These are phyloP conservation scores for Iris macrosiphon DNA, from an alignment of 106 monocot species.

Conservation along the genomic window DNA sequence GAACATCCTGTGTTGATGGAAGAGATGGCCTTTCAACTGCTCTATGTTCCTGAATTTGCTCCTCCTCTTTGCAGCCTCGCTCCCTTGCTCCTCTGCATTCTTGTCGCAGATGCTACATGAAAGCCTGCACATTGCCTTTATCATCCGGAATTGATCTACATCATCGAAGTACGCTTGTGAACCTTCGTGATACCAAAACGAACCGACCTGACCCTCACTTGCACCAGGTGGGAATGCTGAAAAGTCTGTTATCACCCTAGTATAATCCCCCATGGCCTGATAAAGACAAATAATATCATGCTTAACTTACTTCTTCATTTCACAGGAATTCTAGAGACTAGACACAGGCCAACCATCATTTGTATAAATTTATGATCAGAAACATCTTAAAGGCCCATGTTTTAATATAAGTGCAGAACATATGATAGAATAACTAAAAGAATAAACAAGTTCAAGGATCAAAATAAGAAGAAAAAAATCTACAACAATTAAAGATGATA, in stretches of 20 bases:
- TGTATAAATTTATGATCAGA: no score
- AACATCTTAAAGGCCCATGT: no score
- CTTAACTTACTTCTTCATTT: no score
- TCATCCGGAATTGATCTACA: slow-evolving; percentile 78
- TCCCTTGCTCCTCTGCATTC: slow-evolving; percentile 29
- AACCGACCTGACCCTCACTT: slow-evolving; percentile 50
- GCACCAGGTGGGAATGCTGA: slow-evolving; percentile 44
- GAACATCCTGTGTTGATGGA: slow-evolving; percentile 65
- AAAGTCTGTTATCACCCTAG: slow-evolving; percentile 67
- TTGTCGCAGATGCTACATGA: slow-evolving; percentile 89
- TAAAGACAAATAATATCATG: not conserved
- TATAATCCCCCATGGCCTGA: slow-evolving; percentile 91
- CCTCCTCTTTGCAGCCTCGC: slow-evolving; percentile 33
- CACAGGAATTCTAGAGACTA: no score
- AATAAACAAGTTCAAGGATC: no score
- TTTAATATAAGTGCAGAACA: no score
- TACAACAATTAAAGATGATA: no score
- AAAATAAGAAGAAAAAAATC: no score
- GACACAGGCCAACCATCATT: no score
- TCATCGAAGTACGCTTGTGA: slow-evolving; percentile 88
- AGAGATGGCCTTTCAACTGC: slow-evolving; percentile 84
- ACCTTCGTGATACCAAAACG: slow-evolving; percentile 85
- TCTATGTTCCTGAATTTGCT: slow-evolving; percentile 71
- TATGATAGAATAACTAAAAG: no score
- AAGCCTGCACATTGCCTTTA: slow-evolving; percentile 85